Percentiles rank a stretch among this genome's conserved stretches.
Conservation (phyloP, 306 rosid genomes). For the Corylus americana region DNA sequence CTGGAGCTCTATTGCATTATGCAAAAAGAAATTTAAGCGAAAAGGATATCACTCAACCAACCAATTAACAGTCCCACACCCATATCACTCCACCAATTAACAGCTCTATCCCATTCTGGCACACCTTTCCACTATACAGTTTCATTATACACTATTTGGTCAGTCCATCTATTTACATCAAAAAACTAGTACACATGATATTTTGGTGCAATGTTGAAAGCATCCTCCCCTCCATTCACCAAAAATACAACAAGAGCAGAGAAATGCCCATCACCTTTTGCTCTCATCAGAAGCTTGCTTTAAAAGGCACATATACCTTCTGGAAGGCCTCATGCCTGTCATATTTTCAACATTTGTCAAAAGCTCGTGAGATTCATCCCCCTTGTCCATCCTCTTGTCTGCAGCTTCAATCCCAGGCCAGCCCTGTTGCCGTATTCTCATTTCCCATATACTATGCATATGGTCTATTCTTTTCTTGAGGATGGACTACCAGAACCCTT, state of each 20-base stretch:
- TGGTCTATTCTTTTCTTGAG: conserved; percentile 28
- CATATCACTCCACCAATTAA: conserved; percentile 37
- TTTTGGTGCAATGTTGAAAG: conserved; percentile 35
- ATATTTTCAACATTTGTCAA: conserved; percentile 21
- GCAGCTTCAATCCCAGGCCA: conserved; percentile 46
- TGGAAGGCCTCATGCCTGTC: conserved; percentile 23
- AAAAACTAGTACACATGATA: conserved; percentile 32
- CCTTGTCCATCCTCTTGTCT: conserved; percentile 35
- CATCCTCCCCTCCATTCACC: conserved; percentile 34
- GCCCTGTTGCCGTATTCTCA: conserved; percentile 44
- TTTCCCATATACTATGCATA: conserved; percentile 31
- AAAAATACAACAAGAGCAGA: conserved; percentile 37
- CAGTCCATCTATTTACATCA: conserved; percentile 60
- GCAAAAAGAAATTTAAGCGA: conserved; percentile 43
- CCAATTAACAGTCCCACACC: conserved; percentile 29
- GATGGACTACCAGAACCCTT: conserved; percentile 39
- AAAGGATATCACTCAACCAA: conserved; percentile 40
- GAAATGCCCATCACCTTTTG: conserved; percentile 29
- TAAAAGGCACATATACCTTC: conserved; percentile 11
- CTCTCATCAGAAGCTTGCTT: conserved; percentile 36
- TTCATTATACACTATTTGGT: conserved; percentile 54
- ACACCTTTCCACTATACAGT: conserved; percentile 56
- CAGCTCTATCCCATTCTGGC: conserved; percentile 34
- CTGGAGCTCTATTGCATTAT: conserved; percentile 46
- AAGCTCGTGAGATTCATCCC: conserved; percentile 17